Percentiles rank a stretch among this genome's conserved stretches.
Conservation (phyloP, 1,139 yeast species). For the Suzukiozyma palmioleophila region DNA sequence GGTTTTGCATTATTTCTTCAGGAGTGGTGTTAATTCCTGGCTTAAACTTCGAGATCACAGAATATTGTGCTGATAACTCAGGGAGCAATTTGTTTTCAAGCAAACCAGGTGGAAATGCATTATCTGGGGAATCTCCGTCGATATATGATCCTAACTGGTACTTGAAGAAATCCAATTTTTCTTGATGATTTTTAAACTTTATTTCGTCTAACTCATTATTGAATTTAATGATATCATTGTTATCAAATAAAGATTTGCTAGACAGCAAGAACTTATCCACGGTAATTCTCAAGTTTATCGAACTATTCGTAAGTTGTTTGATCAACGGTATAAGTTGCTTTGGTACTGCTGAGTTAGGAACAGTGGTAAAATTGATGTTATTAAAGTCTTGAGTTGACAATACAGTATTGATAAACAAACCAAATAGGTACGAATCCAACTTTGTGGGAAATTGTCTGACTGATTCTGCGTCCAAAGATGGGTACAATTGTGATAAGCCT, state of each 20-base stretch:
- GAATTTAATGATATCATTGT: conserved; percentile 42
- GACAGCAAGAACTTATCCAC: conserved; percentile 46
- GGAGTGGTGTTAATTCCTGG: conserved; percentile 23
- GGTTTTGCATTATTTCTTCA: conserved; percentile 27
- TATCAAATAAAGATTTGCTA: conserved; percentile 37
- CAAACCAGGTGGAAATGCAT: conserved; percentile 53
- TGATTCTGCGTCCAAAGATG: conserved; percentile 39
- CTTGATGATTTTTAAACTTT: conserved; percentile 43
- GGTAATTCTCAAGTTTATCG: conserved; percentile 40
- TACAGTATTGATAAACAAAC: conserved; percentile 45
- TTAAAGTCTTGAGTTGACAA: conserved; percentile 27
- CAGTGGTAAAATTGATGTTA: not conserved
- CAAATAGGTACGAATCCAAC: conserved; percentile 64
- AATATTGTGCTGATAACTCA: conserved; percentile 45
- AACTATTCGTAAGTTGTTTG: conserved; percentile 20
- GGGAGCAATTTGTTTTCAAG: conserved; percentile 66
- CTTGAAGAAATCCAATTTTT: conserved; percentile 52
- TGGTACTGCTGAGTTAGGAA: not conserved
- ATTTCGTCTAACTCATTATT: conserved; percentile 50
- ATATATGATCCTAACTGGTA: conserved; percentile 32
- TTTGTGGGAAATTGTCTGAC: conserved; percentile 38
- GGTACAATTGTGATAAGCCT: conserved; percentile 5
- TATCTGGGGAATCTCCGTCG: conserved; percentile 11
- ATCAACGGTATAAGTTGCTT: not conserved
- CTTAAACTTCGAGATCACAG: conserved; percentile 18